Evolutionary conservation across 73 alveolate genomes (phyloP).

Genomic region (Stentor coeruleus): DNA sequence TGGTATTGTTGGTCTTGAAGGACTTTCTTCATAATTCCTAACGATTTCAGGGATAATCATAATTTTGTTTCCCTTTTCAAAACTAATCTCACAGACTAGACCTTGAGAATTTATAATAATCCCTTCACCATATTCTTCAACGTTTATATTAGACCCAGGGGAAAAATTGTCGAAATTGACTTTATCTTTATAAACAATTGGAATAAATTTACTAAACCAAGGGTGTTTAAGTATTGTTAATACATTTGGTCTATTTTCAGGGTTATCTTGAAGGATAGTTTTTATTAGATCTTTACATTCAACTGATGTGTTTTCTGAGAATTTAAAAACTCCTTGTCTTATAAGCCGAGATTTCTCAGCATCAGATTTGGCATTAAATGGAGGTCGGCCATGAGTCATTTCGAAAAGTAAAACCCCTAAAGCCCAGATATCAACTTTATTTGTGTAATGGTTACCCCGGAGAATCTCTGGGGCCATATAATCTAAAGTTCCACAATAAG

Average conservation of each 20-base stretch:
- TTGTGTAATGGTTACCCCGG: conserved; percentile 73
- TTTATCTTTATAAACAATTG: not conserved
- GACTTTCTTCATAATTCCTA: too few relatives aligned
- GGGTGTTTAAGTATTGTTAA: conserved; percentile 33
- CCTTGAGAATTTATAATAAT: not conserved
- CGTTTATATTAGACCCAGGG: not conserved
- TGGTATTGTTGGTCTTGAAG: too few relatives aligned
- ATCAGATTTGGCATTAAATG: conserved; percentile 40
- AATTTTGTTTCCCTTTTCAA: not conserved
- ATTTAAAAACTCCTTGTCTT: conserved; percentile 21
- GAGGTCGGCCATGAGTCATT: conserved; percentile 42
- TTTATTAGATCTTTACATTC: conserved; percentile 31
- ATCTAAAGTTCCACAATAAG: conserved; percentile 95
- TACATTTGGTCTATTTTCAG: conserved; percentile 34
- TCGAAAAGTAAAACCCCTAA: conserved; percentile 63
- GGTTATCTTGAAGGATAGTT: conserved; percentile 28
- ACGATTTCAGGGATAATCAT: not conserved
- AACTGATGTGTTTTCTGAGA: conserved; percentile 26
- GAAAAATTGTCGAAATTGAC: not conserved
- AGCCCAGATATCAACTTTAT: conserved; percentile 89
- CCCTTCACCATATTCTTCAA: conserved; percentile 11
- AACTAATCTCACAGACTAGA: conserved; percentile 1
- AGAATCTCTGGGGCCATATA: conserved; percentile 94
- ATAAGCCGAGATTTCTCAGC: conserved; percentile 34
- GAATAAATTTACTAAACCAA: conserved; percentile 32